Conservation (phyloP, 441 rosid species). For the Euphorbia corollata region DNA sequence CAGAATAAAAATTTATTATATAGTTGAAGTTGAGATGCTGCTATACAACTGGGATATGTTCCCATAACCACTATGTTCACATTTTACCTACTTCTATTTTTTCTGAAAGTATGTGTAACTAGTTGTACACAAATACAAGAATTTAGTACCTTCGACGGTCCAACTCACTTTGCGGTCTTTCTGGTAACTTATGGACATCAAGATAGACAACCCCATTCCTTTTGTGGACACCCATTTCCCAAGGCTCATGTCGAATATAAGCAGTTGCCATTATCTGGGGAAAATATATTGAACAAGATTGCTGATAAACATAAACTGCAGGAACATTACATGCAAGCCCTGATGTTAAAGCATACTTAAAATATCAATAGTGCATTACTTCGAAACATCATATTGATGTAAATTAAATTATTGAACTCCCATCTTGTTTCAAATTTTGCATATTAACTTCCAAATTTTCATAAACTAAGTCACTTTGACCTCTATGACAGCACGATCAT, state of each 20-base stretch:
- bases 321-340: neutral
- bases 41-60: neutral
- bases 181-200: constrained; percentile 90
- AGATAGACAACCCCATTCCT: constrained; percentile 88
- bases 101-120: neutral
- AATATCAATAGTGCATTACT: neutral
- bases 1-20: neutral
- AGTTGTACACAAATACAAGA: neutral
- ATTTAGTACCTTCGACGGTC: constrained; percentile 68
- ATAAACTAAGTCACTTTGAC: neutral
- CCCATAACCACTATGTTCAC: neutral
- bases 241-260: constrained; percentile 70
- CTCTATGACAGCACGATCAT: neutral
- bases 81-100: constrained; percentile 3
- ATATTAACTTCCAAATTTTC: neutral
- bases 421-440: neutral
- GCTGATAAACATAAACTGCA: neutral
- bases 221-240: constrained; percentile 99
- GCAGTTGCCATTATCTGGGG: constrained; percentile 78
- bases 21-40: neutral
- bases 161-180: constrained; percentile 71
- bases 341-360: too few species aligned
- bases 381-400: neutral
- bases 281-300: constrained; percentile 6
- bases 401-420: neutral